Evolutionary conservation across 1,284 basidiomycete species (phyloP), one percentile per base, ranked within the genome.

Genomic region (Irpex sp.): DNA sequence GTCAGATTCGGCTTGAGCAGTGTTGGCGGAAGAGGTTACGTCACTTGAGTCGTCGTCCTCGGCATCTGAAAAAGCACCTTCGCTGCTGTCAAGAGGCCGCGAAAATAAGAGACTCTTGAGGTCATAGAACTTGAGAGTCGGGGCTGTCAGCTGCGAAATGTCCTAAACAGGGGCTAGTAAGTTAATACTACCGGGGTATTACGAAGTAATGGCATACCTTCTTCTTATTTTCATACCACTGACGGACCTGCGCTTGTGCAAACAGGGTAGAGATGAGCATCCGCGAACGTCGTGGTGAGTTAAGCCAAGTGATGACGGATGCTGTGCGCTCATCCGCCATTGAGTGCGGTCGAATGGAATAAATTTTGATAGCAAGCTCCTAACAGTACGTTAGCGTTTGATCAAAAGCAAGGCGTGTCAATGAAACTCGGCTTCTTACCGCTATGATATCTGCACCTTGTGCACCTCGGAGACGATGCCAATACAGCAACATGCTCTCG

Each of bases 271-370:
- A 60, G 11, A 65, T 49, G 21, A 68, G 46, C 67, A 68, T 2
- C 65, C 66, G 11, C 67, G 69, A 50, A 68, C 26, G n/a, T 68
- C 60, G 43, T 69, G 69, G 36, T 17, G 17, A 15, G 56, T 77
- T 76, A 21, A 76, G 63, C 71, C 75, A 75, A 1, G 74, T 77
- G 46, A 78, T 70, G 1, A 65, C 70, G 5, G 76, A 78, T 21
- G 68, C 69, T 5, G 76, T 78, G 5, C 72, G 68, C 63, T 78
- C 75, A 61, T 78, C 74, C 4, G 74, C 66, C 75, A 78, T 78
- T 1, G 74, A 78, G 66, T 77, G 77, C 19, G 73, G 70, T 3
- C 72, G 66, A 5, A 75, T 67, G 7, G 74, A 73, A 62, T 72
- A 77, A 15, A 77, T 66, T 50, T 74, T 74, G 47, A 71, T 62